phyloP scores from a whole-genome alignment of 768 basidiomycete genomes.

The Macrolepiota dolichaula region DNA sequence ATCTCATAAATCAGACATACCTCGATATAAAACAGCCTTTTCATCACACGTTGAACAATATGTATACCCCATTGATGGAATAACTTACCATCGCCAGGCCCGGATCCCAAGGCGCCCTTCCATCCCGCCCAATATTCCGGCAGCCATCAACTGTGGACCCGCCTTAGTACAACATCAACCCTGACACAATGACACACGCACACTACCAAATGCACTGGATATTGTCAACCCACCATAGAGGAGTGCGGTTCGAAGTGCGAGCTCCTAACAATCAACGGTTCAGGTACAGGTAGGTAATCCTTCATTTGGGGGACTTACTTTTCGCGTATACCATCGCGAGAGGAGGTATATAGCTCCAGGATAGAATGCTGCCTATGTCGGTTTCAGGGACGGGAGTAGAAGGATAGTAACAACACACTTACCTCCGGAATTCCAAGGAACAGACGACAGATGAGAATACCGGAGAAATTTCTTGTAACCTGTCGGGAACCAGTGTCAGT shows the following conservation, averaged over 20 bases:
- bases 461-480: slow-evolving; percentile 52
- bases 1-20: slow-evolving; percentile 23
- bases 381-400: background rate
- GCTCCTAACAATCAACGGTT: slow-evolving; percentile 38
- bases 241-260: slow-evolving; percentile 61
- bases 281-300: background rate
- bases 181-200: slow-evolving; percentile 24
- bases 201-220: slow-evolving; percentile 66
- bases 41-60: background rate
- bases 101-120: slow-evolving; percentile 62
- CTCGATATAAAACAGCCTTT: slow-evolving; percentile 71
- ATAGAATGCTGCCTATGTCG: slow-evolving; percentile 47
- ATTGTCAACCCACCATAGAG: slow-evolving; percentile 58
- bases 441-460: slow-evolving; percentile 53
- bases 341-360: slow-evolving; percentile 49
- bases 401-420: background rate
- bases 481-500: slow-evolving; percentile 17
- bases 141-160: slow-evolving; percentile 54
- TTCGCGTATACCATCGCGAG: slow-evolving; percentile 56
- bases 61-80: background rate
- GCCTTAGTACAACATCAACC: background rate
- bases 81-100: slow-evolving; percentile 64
- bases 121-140: slow-evolving; percentile 70
- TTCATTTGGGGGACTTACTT: slow-evolving; percentile 29
- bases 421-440: slow-evolving; percentile 63